Evolutionary conservation across 2,329 filamentous ascomycete species (phyloP), one percentile per base, ranked within the genome.

Genomic region (Ascomycota sp.): DNA sequence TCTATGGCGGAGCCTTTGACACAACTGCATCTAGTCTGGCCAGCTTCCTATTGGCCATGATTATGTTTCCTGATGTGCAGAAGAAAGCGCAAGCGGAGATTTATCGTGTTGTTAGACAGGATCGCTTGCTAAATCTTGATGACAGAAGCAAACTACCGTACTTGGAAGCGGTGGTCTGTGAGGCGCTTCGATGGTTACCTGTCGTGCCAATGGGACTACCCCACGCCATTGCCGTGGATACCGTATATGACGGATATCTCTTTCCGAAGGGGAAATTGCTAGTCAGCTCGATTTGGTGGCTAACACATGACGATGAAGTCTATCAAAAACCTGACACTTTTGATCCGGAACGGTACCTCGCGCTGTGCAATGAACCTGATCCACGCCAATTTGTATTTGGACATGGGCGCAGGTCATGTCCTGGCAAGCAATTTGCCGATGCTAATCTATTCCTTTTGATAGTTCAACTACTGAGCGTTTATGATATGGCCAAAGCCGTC

Each of bases 261-360:
- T 45, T 52, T 6, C 49, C 50, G 1, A 42, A 44, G 19, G 43
- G 40, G 1, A 31, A 46, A 1, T 26, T 36, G 4, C 22, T 50
- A 4, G 30, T 51, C 4, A 36, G 34, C 3, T 37, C 40, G 1
- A 33, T 43, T 5, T 50, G 43, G 43, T 45, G 40, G 17, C 37
- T 52, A 11, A 63, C 73, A 17, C 75, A 80, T 46, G 75, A 82
- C 40, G 65, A 69, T 2, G 66, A 72, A 23, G 68, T 67, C 2
- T 80, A 82, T 44, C 57, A 65, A 0, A 30, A 50, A 8, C 51
- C 51, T 0, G 35, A 34, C 4, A 10, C 17, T 2, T 56, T 56
- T 15, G 38, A 50, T 19, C 52, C 51, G 0, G 45, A 47, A 1
- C 41, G 52, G 0, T 55, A 41, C 35, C 35, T 53, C 4, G 25